Evolutionary conservation across 2,329 filamentous ascomycete genomes (phyloP), one percentile per base, ranked within the genome.

Genomic region (Aspergillus awamori): DNA sequence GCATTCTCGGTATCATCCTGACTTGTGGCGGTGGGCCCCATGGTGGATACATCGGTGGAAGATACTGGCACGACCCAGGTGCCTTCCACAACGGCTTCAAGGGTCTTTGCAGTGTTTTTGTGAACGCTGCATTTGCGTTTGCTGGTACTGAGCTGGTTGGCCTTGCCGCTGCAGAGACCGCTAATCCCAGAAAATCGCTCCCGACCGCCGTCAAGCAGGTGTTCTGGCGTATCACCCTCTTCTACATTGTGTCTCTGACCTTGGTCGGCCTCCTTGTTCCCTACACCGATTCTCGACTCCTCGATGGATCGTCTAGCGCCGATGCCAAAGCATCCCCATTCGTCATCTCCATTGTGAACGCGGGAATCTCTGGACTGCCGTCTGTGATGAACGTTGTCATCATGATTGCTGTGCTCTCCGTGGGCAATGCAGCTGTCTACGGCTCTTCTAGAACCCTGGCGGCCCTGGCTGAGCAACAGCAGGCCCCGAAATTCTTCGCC

Each of bases 301-400:
- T 92, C 1, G 81, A 81, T 10, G 82, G 82, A 43, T 79, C 75
- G 24, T 84, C 80, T 58, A 81, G 81, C n/a, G 85, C 84, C 53
- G 86, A 93, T 73, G 86, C 89, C 47, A 86, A 87, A 26, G 90
- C 92, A 1, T 96, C 92, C 2, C 94, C 94, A 1, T 97, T 97
- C 74, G 93, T 97, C 69, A 96, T 97, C 70, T 92, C 93, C 64
- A 96, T 97, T 68, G 82, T 90, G 67, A 89, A 93, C 64, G 92
- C 93, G 1, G 89, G 91, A 8, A 96, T 97, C 69, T 79, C 86
- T 45, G 88, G 89, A 2, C 84, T 97, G 2, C 92, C 92, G 2
- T 93, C 90, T 0, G 85, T 97, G 57, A 96, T 97, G 90, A 97
- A 98, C 76, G 88, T 87, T n/a, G 92, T 97, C 63, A 97, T 97